Evolutionary conservation across 108 stramenopile species (phyloP), one percentile per base, ranked within the genome.

Genomic region (Conticribra guillardii): DNA sequence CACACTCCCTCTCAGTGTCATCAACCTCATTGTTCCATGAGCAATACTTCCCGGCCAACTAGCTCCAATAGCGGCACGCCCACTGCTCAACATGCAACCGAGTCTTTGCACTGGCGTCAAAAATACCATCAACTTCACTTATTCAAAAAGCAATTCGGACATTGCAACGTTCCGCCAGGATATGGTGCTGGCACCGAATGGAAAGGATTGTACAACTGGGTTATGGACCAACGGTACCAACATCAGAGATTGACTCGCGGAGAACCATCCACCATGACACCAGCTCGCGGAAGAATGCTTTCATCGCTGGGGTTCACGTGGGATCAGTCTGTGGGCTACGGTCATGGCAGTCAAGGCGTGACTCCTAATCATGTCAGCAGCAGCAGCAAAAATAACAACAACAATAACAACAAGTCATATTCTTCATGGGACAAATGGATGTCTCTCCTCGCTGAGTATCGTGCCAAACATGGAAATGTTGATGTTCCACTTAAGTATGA

Each of bases 171-270:
- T 23, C 76, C 76, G 17, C 51, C n/a, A 28, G 68, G 68, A 21
- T 76, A 76, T 44, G 76, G 76, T 15, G 54, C 62, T 33, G 76
- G 76, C 28, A 76, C 76, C 15, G 54, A 69, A n/a, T 76, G 67
- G 29, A 67, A 64, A 41, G 56, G 62, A 28, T 53, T 76, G 60
- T 60, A 68, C 51, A 52, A 55, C n/a, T 76, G 76, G 76, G 68
- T 67, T 8, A 46, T 53, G 29, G 55, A 69, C 0, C 76, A 76
- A 30, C 51, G 44, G 9, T 48, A 21, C 19, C 60, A 76, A 46
- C 60, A 76, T 54, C 61, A 64, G 5, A 54, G 45, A 26, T 69
- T 76, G 67, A 44, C 49, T 41, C 59, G 59, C 34, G 62, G 55
- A 29, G 54, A 73, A 19, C 32, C 22, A 37, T 45, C 57, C 9